A percentile compares a stretch with the other conserved stretches of the same genome.
phyloP scores from a whole-genome alignment of 75 land plant genomes.

The Isoetes taiwanensis region DNA sequence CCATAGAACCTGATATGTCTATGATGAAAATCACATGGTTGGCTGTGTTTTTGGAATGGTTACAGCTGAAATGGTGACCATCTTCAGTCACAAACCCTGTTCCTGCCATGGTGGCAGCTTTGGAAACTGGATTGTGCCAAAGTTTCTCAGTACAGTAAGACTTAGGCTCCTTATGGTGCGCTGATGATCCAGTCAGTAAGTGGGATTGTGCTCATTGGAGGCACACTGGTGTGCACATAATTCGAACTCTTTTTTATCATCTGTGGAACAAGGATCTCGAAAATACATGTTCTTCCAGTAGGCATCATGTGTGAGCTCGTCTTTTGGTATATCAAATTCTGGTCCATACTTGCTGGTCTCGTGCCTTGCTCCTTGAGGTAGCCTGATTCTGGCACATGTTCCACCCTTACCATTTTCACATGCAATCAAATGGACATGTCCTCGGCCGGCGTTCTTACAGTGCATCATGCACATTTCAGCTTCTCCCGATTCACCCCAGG shows the following conservation, averaged over 20 bases:
- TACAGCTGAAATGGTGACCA: conserved; percentile 24
- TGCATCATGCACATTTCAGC: conserved; percentile 28
- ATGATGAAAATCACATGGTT: conserved; percentile 32
- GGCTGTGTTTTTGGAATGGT: conserved; percentile 18
- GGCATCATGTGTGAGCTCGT: conserved; percentile 10
- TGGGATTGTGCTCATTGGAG: conserved; percentile 7
- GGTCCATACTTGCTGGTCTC: conserved; percentile 16
- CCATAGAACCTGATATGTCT: conserved; percentile 27
- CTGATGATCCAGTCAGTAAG: background rate
- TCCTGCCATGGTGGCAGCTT: background rate
- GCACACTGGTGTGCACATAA: conserved; percentile 9
- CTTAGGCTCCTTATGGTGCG: background rate
- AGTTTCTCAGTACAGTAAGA: conserved; percentile 25
- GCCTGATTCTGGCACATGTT: background rate
- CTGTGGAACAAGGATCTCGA: conserved; percentile 17
- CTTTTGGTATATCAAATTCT: conserved; percentile 3
- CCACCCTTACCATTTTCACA: background rate
- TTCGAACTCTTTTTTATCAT: conserved; percentile 11
- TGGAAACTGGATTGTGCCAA: conserved; percentile 22
- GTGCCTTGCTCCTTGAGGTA: conserved; percentile 14
- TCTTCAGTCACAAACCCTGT: conserved; percentile 20
- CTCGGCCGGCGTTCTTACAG: conserved; percentile 14
- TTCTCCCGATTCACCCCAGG: conserved; percentile 14
- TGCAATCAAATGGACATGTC: conserved; percentile 16
- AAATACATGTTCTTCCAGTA: conserved; percentile 19